Conservation (phyloP, 495 filamentous ascomycete species). For the Trichoderma asperelloides region DNA sequence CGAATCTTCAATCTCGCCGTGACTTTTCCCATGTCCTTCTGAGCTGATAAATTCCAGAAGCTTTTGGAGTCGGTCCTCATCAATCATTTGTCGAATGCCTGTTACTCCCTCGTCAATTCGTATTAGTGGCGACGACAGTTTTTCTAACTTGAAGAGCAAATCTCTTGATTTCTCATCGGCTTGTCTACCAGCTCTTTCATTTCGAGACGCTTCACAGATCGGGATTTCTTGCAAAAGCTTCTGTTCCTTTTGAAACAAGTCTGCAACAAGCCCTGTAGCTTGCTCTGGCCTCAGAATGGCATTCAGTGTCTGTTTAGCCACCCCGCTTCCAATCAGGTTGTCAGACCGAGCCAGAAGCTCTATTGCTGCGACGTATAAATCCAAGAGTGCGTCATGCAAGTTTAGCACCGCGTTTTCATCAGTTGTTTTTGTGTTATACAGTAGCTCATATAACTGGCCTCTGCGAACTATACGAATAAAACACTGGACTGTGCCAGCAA, state of each 20-base stretch:
- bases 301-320: background rate
- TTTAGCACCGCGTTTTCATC: background rate
- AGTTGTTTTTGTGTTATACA: background rate
- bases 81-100: background rate
- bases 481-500: background rate
- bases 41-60: background rate
- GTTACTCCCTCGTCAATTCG: background rate
- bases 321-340: background rate
- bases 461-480: background rate
- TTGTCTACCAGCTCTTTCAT: background rate
- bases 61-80: background rate
- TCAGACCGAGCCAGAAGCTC: background rate
- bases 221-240: background rate
- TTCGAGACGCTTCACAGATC: background rate
- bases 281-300: background rate
- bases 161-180: background rate
- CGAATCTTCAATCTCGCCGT: background rate
- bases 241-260: background rate
- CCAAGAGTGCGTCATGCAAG: background rate
- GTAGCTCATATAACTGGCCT: background rate
- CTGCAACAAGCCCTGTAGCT: background rate
- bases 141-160: background rate
- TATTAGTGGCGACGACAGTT: background rate
- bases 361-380: background rate
- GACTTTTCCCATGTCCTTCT: background rate